Base-by-base conservation (phyloP, 2,329 filamentous ascomycete genomes). In the Ophiostoma perfectum region DNA sequence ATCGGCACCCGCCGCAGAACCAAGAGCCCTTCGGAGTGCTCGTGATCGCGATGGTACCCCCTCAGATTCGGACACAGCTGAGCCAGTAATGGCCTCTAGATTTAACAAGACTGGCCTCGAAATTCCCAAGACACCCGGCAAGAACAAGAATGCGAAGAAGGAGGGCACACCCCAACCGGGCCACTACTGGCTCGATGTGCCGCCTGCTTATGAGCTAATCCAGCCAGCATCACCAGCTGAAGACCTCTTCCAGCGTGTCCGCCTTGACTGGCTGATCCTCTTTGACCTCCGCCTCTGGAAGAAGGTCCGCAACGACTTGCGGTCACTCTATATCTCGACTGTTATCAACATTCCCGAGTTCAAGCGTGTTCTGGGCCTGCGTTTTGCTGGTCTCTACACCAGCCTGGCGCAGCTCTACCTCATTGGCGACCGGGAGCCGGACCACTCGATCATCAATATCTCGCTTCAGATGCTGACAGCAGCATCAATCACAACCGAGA, bases 261-360 rank as follows among this genome's bases (percentile, higher is more conserved):
- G 95, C 44, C 82, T 99, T 5, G 95, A 99, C 78, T 97, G 92
- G 86, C 85, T 99, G 75, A 92, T 99, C 42, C 82, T 99, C 8
- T 99, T 97, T 76, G 95, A 99, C 77, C 80, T 99, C 66, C 85
- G 95, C 58, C 88, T 99, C 84, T 99, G 95, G 95, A 99, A 99
- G 79, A 95, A 93, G 76, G 86, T 96, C 44, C 88, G 95, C 68
- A 93, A 94, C 65, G 91, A 96, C 76, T 84, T 99, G 68, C 89
- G 95, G 44, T 91, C 97, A 71, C 85, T 99, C 1, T 98, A 97
- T 78, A 97, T 99, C 74, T 95, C 92, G 65, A 99, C 95, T 0
- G 92, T 99, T 5, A 93, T 99, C 64, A 92, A 92, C 5, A 92
- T 99, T 67, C 94, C 95, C 4, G 87, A 96, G 76, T 99, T 99